phyloP scores from a whole-genome alignment of 768 basidiomycete genomes.

The Suillus tomentosus region DNA sequence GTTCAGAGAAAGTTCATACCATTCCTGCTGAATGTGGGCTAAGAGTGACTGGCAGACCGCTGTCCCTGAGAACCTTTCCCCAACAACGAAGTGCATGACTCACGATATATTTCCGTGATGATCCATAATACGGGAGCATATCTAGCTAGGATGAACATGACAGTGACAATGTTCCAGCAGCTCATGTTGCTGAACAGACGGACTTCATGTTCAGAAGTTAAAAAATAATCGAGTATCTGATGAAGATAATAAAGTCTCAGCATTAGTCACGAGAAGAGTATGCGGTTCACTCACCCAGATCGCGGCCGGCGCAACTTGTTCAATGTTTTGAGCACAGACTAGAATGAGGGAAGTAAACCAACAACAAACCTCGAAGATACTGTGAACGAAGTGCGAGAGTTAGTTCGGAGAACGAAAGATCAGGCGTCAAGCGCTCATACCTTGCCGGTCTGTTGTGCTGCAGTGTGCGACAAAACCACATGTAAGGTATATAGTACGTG shows the following conservation, averaged over 20 bases:
- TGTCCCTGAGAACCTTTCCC: not conserved
- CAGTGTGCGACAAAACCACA: constrained; percentile 7
- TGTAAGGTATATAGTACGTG: not conserved
- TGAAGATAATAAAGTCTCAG: not conserved
- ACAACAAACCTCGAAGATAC: constrained; percentile 15
- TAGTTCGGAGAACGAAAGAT: not conserved
- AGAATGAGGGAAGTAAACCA: not conserved
- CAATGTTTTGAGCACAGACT: not conserved
- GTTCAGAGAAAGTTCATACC: constrained; percentile 1
- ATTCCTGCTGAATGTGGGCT: not conserved
- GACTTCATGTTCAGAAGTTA: constrained; percentile 16
- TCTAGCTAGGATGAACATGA: constrained; percentile 16
- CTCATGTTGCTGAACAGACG: constrained; percentile 9
- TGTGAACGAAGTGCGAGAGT: not conserved
- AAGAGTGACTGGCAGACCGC: not conserved
- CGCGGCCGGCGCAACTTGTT: constrained; percentile 12
- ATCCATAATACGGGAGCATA: constrained; percentile 15
- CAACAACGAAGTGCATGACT: not conserved
- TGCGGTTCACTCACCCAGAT: constrained; percentile 10
- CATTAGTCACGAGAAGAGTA: not conserved
- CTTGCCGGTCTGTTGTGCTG: constrained; percentile 10
- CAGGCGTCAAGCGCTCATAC: not conserved
- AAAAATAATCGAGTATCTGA: constrained; percentile 13
- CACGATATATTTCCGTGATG: constrained; percentile 14
- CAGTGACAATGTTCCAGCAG: constrained; percentile 3